Base-by-base conservation (phyloP, 2,329 filamentous ascomycete species). In the Fusarium nygamai region DNA sequence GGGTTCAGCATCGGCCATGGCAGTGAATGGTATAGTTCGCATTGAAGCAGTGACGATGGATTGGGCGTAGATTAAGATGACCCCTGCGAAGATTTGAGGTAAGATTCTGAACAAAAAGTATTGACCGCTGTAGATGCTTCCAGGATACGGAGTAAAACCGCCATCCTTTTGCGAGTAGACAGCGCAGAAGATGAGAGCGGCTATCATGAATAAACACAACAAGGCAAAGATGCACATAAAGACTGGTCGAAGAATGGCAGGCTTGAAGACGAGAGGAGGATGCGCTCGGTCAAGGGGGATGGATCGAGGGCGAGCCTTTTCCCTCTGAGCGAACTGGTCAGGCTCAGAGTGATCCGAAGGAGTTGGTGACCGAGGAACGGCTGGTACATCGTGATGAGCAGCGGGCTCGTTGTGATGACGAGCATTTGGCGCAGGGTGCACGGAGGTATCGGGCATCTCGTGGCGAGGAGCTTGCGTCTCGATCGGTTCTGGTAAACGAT, bases 101-200 rank as follows among this genome's bases (percentile, higher is more conserved):
- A 98, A 84, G 73, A 97, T 94, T 70, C 94, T 90, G 81, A 97
- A 96, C 53, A 97, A 83, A 81, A 98, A 98, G 82, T 97, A 98
- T 73, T 91, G 88, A 14, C 87, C 88, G 57, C 92, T 92, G 69
- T 93, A 92, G 65, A 94, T 92, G 36, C 84, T 86, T 51, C 87
- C 88, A 39, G 85, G 84, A 80, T 95, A 98, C 8, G 87, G 83
- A 79, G 89, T 91, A 19, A 98, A 84, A 2, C 94, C 94, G 16
- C 86, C 82, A 72, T 92, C 86, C 10, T 83, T 81, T 43, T 86
- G 82, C 17, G 93, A 94, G 83, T 90, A 94, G 41, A 93, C 84
- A 65, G 93, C 93, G 73, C 90, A 91, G 80, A 95, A 92, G 33
- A 94, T 87, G 58, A 98, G 87, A 13, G 87, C 93, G 1, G 88